Evolutionary conservation across 1,284 basidiomycete species (phyloP).

Genomic region (Ceratobasidium theobromae): DNA sequence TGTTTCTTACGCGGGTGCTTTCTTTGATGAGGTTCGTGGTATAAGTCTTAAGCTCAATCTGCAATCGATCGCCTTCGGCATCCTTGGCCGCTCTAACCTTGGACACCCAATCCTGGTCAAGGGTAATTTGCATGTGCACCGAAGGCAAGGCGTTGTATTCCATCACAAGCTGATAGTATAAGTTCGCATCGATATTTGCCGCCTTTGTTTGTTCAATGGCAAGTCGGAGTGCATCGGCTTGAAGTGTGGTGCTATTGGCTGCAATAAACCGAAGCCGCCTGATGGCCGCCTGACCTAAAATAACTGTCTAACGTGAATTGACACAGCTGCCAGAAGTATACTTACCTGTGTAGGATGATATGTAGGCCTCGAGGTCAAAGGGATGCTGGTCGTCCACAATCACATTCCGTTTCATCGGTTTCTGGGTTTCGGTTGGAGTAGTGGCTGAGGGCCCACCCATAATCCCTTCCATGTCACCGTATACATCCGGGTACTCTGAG

Average conservation of each 20-base stretch:
- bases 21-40: conserved; percentile 92
- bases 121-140: conserved; percentile 49
- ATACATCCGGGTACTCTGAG: conserved; percentile 20
- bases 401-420: conserved; percentile 24
- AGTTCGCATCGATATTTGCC: conserved; percentile 54
- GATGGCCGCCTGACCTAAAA: conserved; percentile 64
- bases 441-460: conserved; percentile 7
- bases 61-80: conserved; percentile 69
- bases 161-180: conserved; percentile 57
- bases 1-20: conserved; percentile 83
- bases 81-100: conserved; percentile 60
- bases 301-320: neutral
- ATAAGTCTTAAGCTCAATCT: conserved; percentile 87
- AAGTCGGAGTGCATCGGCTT: conserved; percentile 64
- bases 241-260: conserved; percentile 61
- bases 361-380: conserved; percentile 74
- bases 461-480: conserved; percentile 27
- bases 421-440: conserved; percentile 5
- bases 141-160: conserved; percentile 56
- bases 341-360: conserved; percentile 62
- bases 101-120: conserved; percentile 67
- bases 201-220: conserved; percentile 62
- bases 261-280: conserved; percentile 70
- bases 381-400: conserved; percentile 71
- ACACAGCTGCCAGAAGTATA: conserved; percentile 1